phyloP scores from a whole-genome alignment of 2,329 filamentous ascomycete genomes.

The Calonectria honghensis region DNA sequence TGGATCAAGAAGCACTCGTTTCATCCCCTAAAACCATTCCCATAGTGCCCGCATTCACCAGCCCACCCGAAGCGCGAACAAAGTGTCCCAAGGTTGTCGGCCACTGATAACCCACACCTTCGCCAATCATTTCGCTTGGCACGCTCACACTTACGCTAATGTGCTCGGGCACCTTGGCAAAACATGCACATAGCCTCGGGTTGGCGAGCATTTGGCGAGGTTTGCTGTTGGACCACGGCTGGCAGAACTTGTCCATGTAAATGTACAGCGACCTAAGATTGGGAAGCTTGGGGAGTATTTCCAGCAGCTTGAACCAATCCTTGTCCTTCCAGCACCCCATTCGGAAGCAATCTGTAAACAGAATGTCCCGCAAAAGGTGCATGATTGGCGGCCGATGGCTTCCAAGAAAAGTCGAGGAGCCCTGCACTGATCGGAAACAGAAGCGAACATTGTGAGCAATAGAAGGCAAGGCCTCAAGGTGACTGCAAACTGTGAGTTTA shows the following conservation, averaged over 20 bases:
- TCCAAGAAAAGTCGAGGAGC: neutral
- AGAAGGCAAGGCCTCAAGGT: neutral
- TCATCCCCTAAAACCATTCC: neutral
- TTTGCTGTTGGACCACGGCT: neutral
- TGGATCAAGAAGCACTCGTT: too few species aligned
- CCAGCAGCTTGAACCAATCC: neutral
- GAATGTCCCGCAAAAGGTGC: neutral
- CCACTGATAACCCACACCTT: neutral
- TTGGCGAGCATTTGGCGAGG: neutral
- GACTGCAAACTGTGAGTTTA: neutral
- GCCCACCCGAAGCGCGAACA: neutral
- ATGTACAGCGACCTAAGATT: neutral
- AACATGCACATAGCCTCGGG: neutral
- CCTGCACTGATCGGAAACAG: neutral
- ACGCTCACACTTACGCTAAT: neutral
- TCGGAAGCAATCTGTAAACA: neutral
- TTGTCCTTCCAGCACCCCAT: neutral
- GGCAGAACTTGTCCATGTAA: neutral
- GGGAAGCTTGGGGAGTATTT: neutral
- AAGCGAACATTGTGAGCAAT: conserved; percentile 6
- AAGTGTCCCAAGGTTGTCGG: neutral
- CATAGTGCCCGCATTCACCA: neutral
- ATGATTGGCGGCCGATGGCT: neutral
- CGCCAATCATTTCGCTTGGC: neutral
- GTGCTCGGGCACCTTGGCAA: neutral